phyloP scores from a whole-genome alignment of 2,329 filamentous ascomycete species.

The Nemania diffusa region DNA sequence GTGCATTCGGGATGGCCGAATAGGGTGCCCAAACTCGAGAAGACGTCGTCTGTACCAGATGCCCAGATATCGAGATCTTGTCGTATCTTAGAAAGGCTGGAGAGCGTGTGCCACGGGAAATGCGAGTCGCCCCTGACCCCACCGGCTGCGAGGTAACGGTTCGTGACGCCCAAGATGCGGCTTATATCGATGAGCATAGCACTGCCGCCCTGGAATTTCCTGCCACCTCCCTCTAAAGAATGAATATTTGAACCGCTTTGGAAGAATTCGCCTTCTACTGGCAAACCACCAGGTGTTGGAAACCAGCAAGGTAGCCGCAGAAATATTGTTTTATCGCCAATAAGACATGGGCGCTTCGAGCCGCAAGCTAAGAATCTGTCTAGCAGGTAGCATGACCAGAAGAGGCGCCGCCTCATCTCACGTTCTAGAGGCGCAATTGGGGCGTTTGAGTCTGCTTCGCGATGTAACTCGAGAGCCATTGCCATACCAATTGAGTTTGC shows the following conservation, averaged over 20 bases:
- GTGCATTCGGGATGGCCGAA: conserved; percentile 84
- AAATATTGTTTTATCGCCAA: conserved; percentile 79
- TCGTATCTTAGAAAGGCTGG: conserved; percentile 85
- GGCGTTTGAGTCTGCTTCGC: conserved; percentile 73
- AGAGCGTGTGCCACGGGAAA: conserved; percentile 89
- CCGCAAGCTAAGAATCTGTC: conserved; percentile 86
- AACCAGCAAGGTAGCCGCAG: conserved; percentile 81
- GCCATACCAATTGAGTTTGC: conserved; percentile 84
- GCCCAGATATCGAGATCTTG: conserved; percentile 89
- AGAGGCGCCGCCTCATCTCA: conserved; percentile 81
- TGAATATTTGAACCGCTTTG: conserved; percentile 81
- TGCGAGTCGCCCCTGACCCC: conserved; percentile 90
- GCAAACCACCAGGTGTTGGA: conserved; percentile 67
- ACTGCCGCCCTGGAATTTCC: conserved; percentile 77
- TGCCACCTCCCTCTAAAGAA: conserved; percentile 74
- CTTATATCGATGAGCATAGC: conserved; percentile 87
- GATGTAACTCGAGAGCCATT: conserved; percentile 81
- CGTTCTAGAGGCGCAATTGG: conserved; percentile 74
- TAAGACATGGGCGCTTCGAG: conserved; percentile 82
- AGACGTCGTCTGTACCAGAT: conserved; percentile 80
- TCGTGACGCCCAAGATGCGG: conserved; percentile 83
- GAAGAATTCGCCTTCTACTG: conserved; percentile 82
- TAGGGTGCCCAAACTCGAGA: conserved; percentile 77
- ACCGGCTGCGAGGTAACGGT: conserved; percentile 83
- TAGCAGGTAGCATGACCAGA: conserved; percentile 89